Base-by-base conservation (phyloP, 129 eudicot species). In the Saposhnikovia divaricata region DNA sequence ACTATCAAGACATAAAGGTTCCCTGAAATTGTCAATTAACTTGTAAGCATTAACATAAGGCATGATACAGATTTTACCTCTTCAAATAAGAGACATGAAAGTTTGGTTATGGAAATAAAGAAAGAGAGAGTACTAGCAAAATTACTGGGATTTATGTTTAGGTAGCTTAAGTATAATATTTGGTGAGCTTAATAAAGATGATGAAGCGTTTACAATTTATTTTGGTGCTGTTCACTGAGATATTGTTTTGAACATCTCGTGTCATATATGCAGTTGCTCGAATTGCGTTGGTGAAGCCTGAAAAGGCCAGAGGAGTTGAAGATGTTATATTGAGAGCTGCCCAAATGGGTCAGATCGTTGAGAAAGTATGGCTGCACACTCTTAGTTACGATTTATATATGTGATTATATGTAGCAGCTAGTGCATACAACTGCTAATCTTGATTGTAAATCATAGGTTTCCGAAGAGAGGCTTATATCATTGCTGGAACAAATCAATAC, bases 241-340 rank as follows among this genome's bases (percentile, higher is more conserved):
- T 61, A n/a, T 61, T n/a, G 37, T 61, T 61, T n/a, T n/a, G 25
- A 27, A 79, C 55, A 21, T 66, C 65, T 75, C 37, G 70, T 39
- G 28, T 4, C 82, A 31, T 13, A n/a, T 61, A 59, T 85, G 75
- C 74, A 95, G 98, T 95, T 89, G 93, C 98, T 80, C 92, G 98
- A 57, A 95, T 95, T 83, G 98, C 98, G 5, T 88, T 95, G 80
- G 98, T 95, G 78, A 95, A 95, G 87, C 97, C 97, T 77, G 98
- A 95, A 78, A 95, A 95, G 87, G 96, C 98, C 66, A 93, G 98
- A 80, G 97, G 98, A 76, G 98, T 95, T 77, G 98, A 95, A 84
- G 98, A 95, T 85, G 96, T 95, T 75, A 80, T 95, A 53, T 69
- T 95, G 39, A 87, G 98, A 87, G 92, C 98, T 75, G 98, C 98